Evolutionary conservation across 768 basidiomycete species (phyloP).

Genomic region (Serendipita sp.): DNA sequence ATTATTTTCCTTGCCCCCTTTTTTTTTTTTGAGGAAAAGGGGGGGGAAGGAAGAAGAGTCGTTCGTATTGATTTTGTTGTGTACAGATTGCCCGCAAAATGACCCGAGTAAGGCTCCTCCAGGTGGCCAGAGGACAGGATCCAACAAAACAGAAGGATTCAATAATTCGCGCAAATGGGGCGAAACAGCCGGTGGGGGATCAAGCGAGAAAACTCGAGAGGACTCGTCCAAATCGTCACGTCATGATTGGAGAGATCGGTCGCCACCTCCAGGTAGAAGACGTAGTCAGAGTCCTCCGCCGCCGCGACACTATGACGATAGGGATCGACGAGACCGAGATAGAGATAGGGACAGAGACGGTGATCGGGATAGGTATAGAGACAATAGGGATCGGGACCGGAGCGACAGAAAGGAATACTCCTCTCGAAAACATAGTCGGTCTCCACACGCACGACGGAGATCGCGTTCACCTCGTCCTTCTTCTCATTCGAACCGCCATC

Average conservation of each 20-base stretch:
- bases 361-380: too few species aligned
- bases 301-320: background rate
- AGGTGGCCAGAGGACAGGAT: background rate
- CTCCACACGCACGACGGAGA: background rate
- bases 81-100: conserved; percentile 13
- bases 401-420: too few species aligned
- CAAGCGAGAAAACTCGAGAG: too few species aligned
- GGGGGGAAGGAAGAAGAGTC: too few species aligned
- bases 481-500: background rate
- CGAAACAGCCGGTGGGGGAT: background rate
- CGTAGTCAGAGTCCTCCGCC: background rate
- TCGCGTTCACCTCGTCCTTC: background rate
- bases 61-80: background rate
- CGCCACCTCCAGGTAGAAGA: background rate
- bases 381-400: too few species aligned
- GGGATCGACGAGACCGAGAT: background rate
- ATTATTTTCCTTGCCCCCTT: background rate
- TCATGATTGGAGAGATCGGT: background rate
- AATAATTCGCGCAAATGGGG: background rate
- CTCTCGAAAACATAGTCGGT: background rate
- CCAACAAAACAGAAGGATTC: background rate
- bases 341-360: background rate
- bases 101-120: background rate
- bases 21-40: too few species aligned
- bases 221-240: background rate